A percentile compares a stretch with the other conserved stretches of the same genome.
Conservation (phyloP, 768 basidiomycete species). For the Boletellus emodensis region DNA sequence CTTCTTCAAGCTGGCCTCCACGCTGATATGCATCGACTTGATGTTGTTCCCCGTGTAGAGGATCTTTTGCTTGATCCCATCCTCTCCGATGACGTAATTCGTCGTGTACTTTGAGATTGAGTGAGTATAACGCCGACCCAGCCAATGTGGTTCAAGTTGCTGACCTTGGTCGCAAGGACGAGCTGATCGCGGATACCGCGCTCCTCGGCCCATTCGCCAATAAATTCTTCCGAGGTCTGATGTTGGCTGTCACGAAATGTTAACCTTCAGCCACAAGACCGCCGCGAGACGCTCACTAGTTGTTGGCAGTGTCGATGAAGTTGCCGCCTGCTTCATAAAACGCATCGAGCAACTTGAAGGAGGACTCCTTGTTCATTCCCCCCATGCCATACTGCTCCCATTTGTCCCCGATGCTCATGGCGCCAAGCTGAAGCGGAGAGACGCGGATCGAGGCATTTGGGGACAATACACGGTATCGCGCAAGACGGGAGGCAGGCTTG, state of each 20-base stretch:
- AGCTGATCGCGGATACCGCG: too few relatives aligned
- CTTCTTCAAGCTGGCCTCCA: constrained; percentile 23
- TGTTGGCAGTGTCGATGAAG: constrained; percentile 47
- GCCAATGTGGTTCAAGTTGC: too few relatives aligned
- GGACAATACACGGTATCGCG: constrained; percentile 34
- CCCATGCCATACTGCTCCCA: constrained; percentile 34
- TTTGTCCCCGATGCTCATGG: constrained; percentile 41
- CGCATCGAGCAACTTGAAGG: constrained; percentile 35
- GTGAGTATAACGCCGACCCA: too few relatives aligned
- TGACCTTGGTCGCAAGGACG: too few relatives aligned
- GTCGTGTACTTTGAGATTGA: too few relatives aligned
- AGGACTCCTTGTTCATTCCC: constrained; percentile 26
- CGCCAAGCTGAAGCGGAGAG: constrained; percentile 42
- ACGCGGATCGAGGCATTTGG: constrained; percentile 38
- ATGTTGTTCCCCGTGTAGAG: constrained; percentile 45
- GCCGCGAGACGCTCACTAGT: constrained; percentile 30
- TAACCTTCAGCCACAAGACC: too few relatives aligned
- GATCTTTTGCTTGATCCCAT: constrained; percentile 25
- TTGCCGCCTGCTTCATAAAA: constrained; percentile 44
- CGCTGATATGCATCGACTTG: constrained; percentile 40
- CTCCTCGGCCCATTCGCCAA: too few relatives aligned
- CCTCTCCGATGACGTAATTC: constrained; percentile 3
- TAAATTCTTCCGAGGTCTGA: too few relatives aligned
- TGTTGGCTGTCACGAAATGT: too few relatives aligned
- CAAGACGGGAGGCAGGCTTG: constrained; percentile 30